Conservation (phyloP, 208 protist genomes). For the Trypanosomatidae sp. region DNA sequence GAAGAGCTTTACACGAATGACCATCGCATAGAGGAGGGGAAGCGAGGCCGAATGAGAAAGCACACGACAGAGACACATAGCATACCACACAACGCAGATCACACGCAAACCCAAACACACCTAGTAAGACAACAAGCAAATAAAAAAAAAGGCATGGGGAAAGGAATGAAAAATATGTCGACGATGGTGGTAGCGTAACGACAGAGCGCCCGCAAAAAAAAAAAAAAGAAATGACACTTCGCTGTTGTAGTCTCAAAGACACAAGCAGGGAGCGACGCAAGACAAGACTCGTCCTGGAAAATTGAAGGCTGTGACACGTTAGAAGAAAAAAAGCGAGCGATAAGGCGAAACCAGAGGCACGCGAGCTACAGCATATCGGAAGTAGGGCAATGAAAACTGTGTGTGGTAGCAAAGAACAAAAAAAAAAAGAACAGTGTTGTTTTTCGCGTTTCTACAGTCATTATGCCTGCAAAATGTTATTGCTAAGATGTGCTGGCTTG, state of each 20-base stretch:
- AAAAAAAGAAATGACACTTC: slow-evolving; percentile 5
- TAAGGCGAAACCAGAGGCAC: not conserved
- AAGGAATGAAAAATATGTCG: slow-evolving; percentile 19
- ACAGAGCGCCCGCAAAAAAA: slow-evolving; percentile 9
- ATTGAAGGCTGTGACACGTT: not conserved
- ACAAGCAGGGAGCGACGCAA: not conserved
- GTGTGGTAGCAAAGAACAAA: slow-evolving; percentile 17
- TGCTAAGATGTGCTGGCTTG: not conserved
- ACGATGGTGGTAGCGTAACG: slow-evolving; percentile 1
- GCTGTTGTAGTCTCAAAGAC: slow-evolving; percentile 2
- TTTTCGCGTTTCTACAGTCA: not conserved
- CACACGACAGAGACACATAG: not conserved
- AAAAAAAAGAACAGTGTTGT: slow-evolving; percentile 5
- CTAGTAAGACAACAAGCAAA: not conserved
- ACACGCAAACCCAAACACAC: not conserved
- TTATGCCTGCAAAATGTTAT: not conserved
- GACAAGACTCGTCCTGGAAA: not conserved
- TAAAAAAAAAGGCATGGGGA: not conserved
- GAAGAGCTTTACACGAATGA: not conserved
- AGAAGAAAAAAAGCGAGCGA: slow-evolving; percentile 18
- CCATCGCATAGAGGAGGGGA: slow-evolving; percentile 6
- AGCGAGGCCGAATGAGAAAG: not conserved
- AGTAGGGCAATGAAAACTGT: not conserved
- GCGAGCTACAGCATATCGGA: slow-evolving; percentile 1
- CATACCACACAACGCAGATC: not conserved